phyloP scores from a whole-genome alignment of 2,329 filamentous ascomycete genomes.

The Apiospora aurea region DNA sequence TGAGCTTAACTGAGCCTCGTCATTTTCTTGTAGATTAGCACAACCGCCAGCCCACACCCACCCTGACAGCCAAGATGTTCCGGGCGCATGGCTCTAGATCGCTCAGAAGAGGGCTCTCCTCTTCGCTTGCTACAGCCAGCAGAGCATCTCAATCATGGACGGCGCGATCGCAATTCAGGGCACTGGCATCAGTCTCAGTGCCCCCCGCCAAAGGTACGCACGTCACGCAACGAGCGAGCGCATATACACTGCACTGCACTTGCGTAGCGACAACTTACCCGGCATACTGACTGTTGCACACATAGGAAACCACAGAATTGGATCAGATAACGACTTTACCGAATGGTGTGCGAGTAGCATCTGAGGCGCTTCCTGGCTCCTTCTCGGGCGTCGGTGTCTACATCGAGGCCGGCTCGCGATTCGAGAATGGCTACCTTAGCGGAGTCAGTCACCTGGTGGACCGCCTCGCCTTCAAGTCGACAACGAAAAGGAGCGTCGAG shows the following conservation, averaged over 20 bases:
- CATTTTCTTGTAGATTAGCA: constrained; percentile 18
- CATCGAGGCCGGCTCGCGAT: constrained; percentile 92
- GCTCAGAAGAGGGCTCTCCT: constrained; percentile 25
- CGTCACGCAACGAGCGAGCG: constrained; percentile 1
- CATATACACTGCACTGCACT: background rate
- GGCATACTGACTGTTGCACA: background rate
- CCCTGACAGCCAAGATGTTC: constrained; percentile 27
- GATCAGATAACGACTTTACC: constrained; percentile 87
- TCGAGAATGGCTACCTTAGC: constrained; percentile 83
- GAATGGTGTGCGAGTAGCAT: constrained; percentile 94
- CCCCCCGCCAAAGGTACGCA: constrained; percentile 26
- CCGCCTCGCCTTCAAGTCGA: constrained; percentile 92
- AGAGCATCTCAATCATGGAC: constrained; percentile 1
- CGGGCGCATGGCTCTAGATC: constrained; percentile 27
- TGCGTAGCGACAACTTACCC: background rate
- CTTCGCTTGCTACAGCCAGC: constrained; percentile 17
- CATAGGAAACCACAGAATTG: constrained; percentile 75
- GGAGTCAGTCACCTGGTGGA: constrained; percentile 98
- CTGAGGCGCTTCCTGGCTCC: constrained; percentile 90
- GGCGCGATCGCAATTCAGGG: constrained; percentile 21
- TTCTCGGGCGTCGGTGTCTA: constrained; percentile 97
- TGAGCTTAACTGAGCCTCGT: constrained; percentile 21
- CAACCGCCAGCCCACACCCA: constrained; percentile 5
- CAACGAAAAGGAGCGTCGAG: constrained; percentile 74
- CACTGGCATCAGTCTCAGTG: constrained; percentile 26